Evolutionary conservation across 2,329 filamentous ascomycete species (phyloP).

Genomic region (Penicillium sp.): DNA sequence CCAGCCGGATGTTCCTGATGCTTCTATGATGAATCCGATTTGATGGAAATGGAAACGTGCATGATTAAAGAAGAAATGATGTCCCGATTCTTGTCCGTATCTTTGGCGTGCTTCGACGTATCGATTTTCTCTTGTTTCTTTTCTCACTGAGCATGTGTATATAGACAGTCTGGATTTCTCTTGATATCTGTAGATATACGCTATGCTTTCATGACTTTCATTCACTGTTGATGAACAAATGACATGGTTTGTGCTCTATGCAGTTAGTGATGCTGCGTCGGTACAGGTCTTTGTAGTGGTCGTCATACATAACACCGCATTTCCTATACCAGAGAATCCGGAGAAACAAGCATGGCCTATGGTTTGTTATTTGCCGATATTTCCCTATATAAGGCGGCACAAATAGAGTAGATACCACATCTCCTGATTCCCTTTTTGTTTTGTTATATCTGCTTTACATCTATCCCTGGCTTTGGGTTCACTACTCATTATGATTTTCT

Average conservation of each 20-base stretch:
- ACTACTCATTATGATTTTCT: not conserved
- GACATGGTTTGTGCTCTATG: not conserved
- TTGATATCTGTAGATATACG: not conserved
- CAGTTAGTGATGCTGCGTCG: not conserved
- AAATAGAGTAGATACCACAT: not conserved
- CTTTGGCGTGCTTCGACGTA: not conserved
- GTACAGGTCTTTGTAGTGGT: not conserved
- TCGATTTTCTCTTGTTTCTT: not conserved
- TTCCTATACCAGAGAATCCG: too few relatives aligned
- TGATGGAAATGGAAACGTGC: conserved; percentile 15
- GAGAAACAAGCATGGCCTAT: not conserved
- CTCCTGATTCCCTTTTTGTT: not conserved
- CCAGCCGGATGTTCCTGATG: conserved; percentile 27
- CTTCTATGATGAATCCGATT: conserved; percentile 35
- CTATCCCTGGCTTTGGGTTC: not conserved
- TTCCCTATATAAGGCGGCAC: not conserved
- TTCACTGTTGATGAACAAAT: not conserved
- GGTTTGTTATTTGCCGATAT: not conserved
- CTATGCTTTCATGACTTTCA: not conserved
- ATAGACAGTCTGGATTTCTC: not conserved
- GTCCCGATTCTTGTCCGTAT: not conserved
- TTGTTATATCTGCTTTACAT: not conserved
- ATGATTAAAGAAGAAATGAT: conserved; percentile 6
- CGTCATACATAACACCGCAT: too few relatives aligned
- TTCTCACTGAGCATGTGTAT: not conserved